Base-by-base conservation (phyloP, 441 rosid genomes). In the Erysimum cheiri region DNA sequence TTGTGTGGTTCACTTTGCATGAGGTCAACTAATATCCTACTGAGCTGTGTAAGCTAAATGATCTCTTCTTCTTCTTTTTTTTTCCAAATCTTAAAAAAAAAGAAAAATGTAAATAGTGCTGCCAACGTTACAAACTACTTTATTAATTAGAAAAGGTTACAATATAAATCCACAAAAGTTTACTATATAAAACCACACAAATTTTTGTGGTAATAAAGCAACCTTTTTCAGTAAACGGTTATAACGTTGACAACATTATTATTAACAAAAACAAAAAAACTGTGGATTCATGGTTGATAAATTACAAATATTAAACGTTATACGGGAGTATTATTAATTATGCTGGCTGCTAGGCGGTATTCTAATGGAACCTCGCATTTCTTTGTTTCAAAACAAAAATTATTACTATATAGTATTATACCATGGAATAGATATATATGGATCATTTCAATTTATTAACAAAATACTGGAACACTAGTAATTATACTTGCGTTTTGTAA, bases 371-470 rank as follows among this genome's bases (percentile, higher is more conserved):
- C 8, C n/a, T 40, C 46, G 8, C 15, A 6, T 40, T 32, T 8
- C 6, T 32, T 32, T 32, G 2, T 3, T 41, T 13, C 15, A 2
- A 13, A 41, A 22, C 24, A 22, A 22, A 22, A 22, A 22, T 22
- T 22, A 1, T 22, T 22, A 22, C 24, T 22, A 40, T n/a, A n/a
- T n/a, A n/a, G n/a, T n/a, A n/a, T n/a, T 37, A 37, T 11, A 11
- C 41, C 41, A 37, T 7, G 36, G 8, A 33, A 7, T 37, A 37
- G 41, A 37, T 37, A 5, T 37, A 2, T 5, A 32, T 9, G n/a
- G 39, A 29, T 41, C 9, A 61, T 31, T 44, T 10, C 6, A 11
- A 61, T 15, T 44, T 61, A 61, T 31, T 61, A 61, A 44, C 4
- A 29, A 31, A 7, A 12, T 17, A 44, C 8, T 14, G 37, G 33